Evolutionary conservation across 495 filamentous ascomycete genomes (phyloP), one percentile per base, ranked within the genome.

Genomic region (Penicillium crystallinum): DNA sequence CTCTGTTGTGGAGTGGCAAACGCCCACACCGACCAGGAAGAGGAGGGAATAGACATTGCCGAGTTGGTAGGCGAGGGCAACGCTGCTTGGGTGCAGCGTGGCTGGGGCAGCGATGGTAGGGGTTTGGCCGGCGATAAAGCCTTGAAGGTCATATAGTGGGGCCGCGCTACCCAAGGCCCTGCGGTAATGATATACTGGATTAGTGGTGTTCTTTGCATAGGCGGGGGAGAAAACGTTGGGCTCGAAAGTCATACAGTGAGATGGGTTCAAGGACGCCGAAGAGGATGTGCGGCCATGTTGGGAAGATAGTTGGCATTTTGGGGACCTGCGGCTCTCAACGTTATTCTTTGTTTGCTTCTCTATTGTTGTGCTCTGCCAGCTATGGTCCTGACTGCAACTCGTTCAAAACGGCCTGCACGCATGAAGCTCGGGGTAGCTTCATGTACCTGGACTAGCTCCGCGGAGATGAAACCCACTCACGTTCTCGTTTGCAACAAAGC

Each of bases 11-110:
- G 78, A 71, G 57, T 85, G 80, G 4, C 87, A 66, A 9, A 89
- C 72, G 7, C 63, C 71, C 7, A 87, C 61, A 5, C 78, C 84
- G 4, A 89, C 62, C 23, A 89, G 59, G 50, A 77, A 81, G n/a
- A 87, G 71, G 4, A 89, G 73, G 3, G 77, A 74, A 60, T 88
- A 91, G 11, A 81, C 61, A 57, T 90, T 89, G 37, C 81, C 84
- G 0, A 89, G 72, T 62, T 89, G 82, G 31, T 83, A 74, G 35
- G 78, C 78, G 9, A 84, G 61, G 11, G 78, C 70, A 12, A 70
- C 58, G 41, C 71, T 74, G 54, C 74, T 75, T 9, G 75, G 69
- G 43, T 74, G 66, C 14, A 69, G 40, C 18, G 58, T 56, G 25
- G 58, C 53, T 14, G 57, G 61, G 37, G 55, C 56, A 18, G 59